A percentile compares a stretch with the other conserved stretches of the same genome.
Evolutionary conservation across 2,329 filamentous ascomycete species (phyloP).

Genomic region (Botrytis pseudocinerea): DNA sequence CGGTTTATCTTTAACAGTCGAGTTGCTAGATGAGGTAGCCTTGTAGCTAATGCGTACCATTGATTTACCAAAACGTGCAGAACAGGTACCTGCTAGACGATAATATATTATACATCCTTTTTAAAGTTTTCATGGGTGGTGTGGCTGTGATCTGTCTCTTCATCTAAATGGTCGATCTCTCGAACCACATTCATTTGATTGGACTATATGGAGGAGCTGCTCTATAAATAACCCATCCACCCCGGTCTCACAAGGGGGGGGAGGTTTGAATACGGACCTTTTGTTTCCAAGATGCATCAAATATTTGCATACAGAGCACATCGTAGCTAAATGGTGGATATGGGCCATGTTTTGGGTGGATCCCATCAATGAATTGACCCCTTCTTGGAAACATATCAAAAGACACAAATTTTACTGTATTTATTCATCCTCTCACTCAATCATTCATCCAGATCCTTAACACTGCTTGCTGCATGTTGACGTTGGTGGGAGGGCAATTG

Average conservation of each 20-base stretch:
- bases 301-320: not conserved
- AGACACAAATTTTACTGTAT: not conserved
- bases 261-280: constrained; percentile 4
- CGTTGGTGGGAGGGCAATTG: not conserved
- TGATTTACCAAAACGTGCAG: not conserved
- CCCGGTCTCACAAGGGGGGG: not conserved
- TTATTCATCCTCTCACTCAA: not conserved
- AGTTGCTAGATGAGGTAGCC: not conserved
- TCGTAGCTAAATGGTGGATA: not conserved
- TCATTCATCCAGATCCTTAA: not conserved
- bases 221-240: not conserved
- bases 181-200: not conserved
- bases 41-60: not conserved
- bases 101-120: not conserved
- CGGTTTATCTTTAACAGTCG: not conserved
- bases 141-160: constrained; percentile 9
- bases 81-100: not conserved
- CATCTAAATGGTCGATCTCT: constrained; percentile 13
- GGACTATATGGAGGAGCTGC: not conserved
- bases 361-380: not conserved
- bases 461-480: not conserved
- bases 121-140: constrained; percentile 8
- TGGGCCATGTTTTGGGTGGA: not conserved
- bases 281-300: constrained; percentile 13
- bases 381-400: not conserved